A percentile compares a stretch with the other conserved stretches of the same genome.
Evolutionary conservation across 306 rosid species (phyloP).

Genomic region (Trifolium repens): DNA sequence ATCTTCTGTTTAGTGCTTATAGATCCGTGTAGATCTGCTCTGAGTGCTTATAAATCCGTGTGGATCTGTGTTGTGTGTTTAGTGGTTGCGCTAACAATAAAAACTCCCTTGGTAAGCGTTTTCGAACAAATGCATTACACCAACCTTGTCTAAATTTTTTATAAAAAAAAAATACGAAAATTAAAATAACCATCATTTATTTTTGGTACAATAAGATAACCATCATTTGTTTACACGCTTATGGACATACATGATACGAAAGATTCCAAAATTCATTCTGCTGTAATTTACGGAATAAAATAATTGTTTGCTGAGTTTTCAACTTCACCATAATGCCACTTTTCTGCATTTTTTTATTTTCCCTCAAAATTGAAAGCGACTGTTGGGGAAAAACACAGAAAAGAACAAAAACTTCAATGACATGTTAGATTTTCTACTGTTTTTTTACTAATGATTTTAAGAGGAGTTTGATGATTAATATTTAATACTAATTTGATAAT

Average conservation of each 20-base stretch:
- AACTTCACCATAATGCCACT: neutral
- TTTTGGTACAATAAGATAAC: no score
- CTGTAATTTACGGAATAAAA: neutral
- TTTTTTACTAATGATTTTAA: neutral
- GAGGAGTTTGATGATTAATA: neutral
- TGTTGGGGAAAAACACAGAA: neutral
- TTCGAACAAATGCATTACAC: no score
- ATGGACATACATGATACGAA: neutral
- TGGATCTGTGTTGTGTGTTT: no score
- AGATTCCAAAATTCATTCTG: neutral
- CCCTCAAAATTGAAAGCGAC: neutral
- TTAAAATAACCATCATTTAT: no score
- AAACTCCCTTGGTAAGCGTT: no score
- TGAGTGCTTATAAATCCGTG: no score
- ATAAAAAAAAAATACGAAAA: no score
- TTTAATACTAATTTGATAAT: neutral
- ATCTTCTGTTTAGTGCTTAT: no score
- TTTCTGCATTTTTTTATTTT: neutral
- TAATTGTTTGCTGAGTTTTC: slow-evolving; percentile 5
- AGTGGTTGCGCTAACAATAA: no score
- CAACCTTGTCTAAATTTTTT: no score
- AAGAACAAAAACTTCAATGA: neutral
- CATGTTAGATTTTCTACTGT: neutral
- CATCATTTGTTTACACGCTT: neutral
- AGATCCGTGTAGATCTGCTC: no score